Base-by-base conservation (phyloP, 768 basidiomycete species). In the Ephemerocybe angulata region DNA sequence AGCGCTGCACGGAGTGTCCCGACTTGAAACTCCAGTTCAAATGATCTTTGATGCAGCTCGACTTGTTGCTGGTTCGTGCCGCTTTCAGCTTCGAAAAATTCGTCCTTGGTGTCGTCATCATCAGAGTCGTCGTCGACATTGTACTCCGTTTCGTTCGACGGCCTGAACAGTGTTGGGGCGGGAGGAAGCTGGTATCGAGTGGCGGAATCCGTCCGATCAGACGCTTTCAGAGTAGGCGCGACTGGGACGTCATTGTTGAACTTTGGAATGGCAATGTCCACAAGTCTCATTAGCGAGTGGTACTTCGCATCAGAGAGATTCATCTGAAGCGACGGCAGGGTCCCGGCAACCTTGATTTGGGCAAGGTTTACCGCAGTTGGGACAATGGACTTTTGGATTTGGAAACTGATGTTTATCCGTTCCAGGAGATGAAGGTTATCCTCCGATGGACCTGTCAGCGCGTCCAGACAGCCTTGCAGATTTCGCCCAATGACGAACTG, bases 281-380 rank as follows among this genome's bases (percentile, higher is more conserved):
- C 82, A 54, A 98, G 76, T 8, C 91, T 84, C 90, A 99, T 93
- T 41, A 98, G 71, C 1, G 87, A 82, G 71, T 95, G 88, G 71
- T 96, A 96, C 68, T 95, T 96, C 7, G 83, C 82, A 63, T 93
- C 91, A 21, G 91, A 93, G 42, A 95, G 72, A 68, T 99, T 98
- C 67, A 97, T 79, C 64, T 90, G 88, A 10, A 99, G 77, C 28
- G 83, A 82, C 1, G 96, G 95, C 37, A 99, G 74, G 56, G 86
- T 87, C 7, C 95, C 97, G 0, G 92, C 84, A 47, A 98, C 77
- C 69, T 94, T 98, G 79, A 98, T 89, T 35, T 88, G 81, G 1
- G 94, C 83, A 44, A 98, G 79, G 60, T 81, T 93, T 49, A 88
- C 76, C 13, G 85, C 90, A 50, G 83, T 84, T 0, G 92, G 88